These are phyloP conservation scores for Trichosanthes truncata DNA, from an alignment of 306 rosid species.

Conservation along the genomic window DNA sequence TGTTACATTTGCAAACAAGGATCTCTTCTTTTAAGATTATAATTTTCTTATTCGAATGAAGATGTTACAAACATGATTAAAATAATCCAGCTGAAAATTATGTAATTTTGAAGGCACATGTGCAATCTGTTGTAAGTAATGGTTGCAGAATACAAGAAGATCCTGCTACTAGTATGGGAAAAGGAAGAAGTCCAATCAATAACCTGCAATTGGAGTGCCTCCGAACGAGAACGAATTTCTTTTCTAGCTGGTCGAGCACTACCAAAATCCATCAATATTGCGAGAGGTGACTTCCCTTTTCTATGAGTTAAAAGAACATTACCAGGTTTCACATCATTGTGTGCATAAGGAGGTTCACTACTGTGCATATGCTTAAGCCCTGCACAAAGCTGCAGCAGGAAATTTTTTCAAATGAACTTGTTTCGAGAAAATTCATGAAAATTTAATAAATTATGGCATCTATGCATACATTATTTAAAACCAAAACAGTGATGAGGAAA, in stretches of 20 bases:
- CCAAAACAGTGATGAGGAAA: neutral
- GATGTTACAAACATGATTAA: too few species aligned
- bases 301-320: conserved; percentile 76
- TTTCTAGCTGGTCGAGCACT: conserved; percentile 91
- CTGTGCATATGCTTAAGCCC: conserved; percentile 97
- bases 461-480: neutral
- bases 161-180: neutral
- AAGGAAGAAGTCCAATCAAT: neutral
- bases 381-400: conserved; percentile 73
- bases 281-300: conserved; percentile 74
- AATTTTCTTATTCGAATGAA: too few species aligned
- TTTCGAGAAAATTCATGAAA: neutral
- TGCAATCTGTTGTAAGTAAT: too few species aligned
- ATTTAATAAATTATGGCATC: neutral
- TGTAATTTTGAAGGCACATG: too few species aligned
- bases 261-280: conserved; percentile 98
- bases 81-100: too few species aligned
- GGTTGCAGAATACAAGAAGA: neutral
- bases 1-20: too few species aligned
- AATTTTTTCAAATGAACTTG: neutral
- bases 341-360: conserved; percentile 91
- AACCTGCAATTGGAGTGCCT: conserved; percentile 98
- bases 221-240: conserved; percentile 65
- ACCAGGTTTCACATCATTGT: conserved; percentile 98
- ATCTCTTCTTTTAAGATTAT: too few species aligned